Evolutionary conservation across 129 eudicot species (phyloP).

Genomic region (Sambucus nigra): DNA sequence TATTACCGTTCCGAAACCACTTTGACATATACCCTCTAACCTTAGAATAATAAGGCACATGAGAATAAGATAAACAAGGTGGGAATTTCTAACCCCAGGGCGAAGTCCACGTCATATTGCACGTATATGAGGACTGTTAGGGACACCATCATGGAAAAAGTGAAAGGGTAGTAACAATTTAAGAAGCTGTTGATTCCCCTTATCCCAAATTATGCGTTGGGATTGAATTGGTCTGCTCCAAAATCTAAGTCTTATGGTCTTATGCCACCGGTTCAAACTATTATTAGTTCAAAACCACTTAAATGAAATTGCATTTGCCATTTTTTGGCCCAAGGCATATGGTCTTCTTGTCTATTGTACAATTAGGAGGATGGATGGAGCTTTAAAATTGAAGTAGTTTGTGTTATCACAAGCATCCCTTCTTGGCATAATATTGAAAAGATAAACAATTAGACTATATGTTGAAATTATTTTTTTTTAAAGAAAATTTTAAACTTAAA

Average conservation of each 20-base stretch:
- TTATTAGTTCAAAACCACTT: constrained; percentile 20
- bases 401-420: constrained; percentile 47
- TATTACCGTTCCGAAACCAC: constrained; percentile 37
- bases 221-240: constrained; percentile 49
- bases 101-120: constrained; percentile 34
- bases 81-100: constrained; percentile 40
- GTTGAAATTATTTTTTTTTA: too few species aligned
- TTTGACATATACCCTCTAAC: constrained; percentile 32
- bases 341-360: constrained; percentile 8
- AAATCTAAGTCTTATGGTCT: constrained; percentile 48
- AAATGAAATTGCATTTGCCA: constrained; percentile 38
- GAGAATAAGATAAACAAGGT: constrained; percentile 38
- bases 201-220: constrained; percentile 36
- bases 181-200: constrained; percentile 44
- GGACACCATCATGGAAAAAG: constrained; percentile 43
- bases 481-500: too few species aligned
- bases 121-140: constrained; percentile 38
- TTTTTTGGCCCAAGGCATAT: constrained; percentile 29
- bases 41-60: constrained; percentile 29
- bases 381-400: constrained; percentile 33
- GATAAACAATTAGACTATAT: background rate
- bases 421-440: background rate
- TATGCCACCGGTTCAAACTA: constrained; percentile 38
- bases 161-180: constrained; percentile 49
- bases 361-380: constrained; percentile 46